A percentile compares a stretch with the other conserved stretches of the same genome.
These are phyloP conservation scores for Vinca major DNA, from an alignment of 305 asterid genomes.

Conservation along the genomic window DNA sequence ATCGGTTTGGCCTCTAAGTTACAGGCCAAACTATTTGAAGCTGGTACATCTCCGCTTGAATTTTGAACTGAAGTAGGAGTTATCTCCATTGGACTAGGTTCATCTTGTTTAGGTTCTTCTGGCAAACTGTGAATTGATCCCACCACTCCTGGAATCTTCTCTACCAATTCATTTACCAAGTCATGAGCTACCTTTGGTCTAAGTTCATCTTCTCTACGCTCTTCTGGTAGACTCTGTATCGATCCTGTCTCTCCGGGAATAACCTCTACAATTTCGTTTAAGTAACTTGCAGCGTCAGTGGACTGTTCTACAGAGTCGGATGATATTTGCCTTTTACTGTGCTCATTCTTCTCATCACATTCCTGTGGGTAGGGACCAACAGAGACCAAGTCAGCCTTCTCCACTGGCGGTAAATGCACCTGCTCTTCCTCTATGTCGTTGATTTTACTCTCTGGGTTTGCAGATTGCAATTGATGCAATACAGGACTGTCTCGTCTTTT, in stretches of 20 bases:
- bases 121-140: constrained; percentile 17
- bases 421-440: constrained; percentile 20
- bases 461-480: constrained; percentile 19
- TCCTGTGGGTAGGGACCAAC: constrained; percentile 17
- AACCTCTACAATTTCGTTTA: constrained; percentile 24
- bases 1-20: constrained; percentile 24
- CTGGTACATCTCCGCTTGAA: constrained; percentile 20
- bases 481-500: constrained; percentile 18
- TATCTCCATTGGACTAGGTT: constrained; percentile 21
- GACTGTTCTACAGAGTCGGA: constrained; percentile 13
- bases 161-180: constrained; percentile 20
- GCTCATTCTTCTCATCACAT: constrained; percentile 13
- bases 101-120: constrained; percentile 24
- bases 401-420: constrained; percentile 16
- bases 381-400: constrained; percentile 23
- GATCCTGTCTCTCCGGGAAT: constrained; percentile 19
- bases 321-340: constrained; percentile 14
- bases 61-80: constrained; percentile 20
- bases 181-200: constrained; percentile 13
- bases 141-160: constrained; percentile 20
- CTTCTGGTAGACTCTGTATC: neutral
- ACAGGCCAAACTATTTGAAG: constrained; percentile 17
- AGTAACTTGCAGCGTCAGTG: constrained; percentile 25
- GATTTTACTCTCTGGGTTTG: constrained; percentile 17
- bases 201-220: neutral